phyloP scores from a whole-genome alignment of 2,329 filamentous ascomycete genomes.

The Conoideocrella luteorostrata region DNA sequence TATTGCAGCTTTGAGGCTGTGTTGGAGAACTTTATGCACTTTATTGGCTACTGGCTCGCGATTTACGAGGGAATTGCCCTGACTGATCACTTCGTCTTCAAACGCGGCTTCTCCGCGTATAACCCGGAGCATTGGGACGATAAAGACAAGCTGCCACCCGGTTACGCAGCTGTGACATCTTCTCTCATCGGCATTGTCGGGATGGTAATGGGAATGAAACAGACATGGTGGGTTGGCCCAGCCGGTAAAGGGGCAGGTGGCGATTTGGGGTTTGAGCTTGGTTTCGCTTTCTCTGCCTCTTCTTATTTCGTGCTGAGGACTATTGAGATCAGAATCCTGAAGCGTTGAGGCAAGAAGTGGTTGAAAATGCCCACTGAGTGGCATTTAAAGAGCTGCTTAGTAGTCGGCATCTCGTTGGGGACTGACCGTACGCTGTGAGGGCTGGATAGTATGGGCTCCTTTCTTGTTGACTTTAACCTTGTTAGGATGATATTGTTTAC shows the following conservation, averaged over 20 bases:
- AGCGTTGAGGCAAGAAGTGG: not conserved
- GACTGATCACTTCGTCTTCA: slow-evolving; percentile 63
- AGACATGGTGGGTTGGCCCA: slow-evolving; percentile 62
- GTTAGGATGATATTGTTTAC: too few relatives aligned
- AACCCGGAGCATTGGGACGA: slow-evolving; percentile 51
- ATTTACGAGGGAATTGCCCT: slow-evolving; percentile 64
- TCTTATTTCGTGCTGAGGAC: slow-evolving; percentile 45
- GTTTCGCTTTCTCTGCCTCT: slow-evolving; percentile 33
- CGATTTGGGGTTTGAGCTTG: slow-evolving; percentile 51
- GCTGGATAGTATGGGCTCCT: too few relatives aligned
- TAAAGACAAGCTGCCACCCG: slow-evolving; percentile 51
- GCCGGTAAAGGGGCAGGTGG: slow-evolving; percentile 53
- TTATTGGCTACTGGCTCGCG: slow-evolving; percentile 67
- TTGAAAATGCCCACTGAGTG: not conserved
- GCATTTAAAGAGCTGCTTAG: too few relatives aligned
- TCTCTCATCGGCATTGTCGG: slow-evolving; percentile 60
- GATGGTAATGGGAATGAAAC: slow-evolving; percentile 63
- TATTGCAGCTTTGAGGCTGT: slow-evolving; percentile 59
- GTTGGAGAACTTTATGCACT: slow-evolving; percentile 64
- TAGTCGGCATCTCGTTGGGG: too few relatives aligned
- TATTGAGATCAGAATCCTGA: slow-evolving; percentile 21
- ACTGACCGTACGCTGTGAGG: too few relatives aligned
- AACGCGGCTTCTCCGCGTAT: slow-evolving; percentile 55
- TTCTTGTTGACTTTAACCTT: too few relatives aligned
- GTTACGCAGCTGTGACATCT: slow-evolving; percentile 55